A percentile compares a stretch with the other conserved stretches of the same genome.
Conservation (phyloP, 2,329 filamentous ascomycete genomes). For the Rasamsonia emersonii region DNA sequence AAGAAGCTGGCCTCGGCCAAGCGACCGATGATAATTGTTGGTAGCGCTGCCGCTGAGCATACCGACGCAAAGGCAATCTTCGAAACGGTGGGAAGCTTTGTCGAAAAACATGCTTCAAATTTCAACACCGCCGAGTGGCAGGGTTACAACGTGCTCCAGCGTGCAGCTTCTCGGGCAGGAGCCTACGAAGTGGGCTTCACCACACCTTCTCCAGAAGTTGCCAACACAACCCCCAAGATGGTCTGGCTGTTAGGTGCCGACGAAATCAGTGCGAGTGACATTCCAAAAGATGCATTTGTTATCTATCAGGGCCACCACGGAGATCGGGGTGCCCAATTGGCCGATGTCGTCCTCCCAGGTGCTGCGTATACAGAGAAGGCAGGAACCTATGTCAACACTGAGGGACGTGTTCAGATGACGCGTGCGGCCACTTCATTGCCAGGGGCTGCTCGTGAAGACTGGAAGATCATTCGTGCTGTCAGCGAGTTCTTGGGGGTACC, state of each 20-base stretch:
- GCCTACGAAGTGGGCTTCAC: slow-evolving; percentile 96
- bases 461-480: slow-evolving; percentile 94
- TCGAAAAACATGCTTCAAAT: slow-evolving; percentile 84
- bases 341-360: slow-evolving; percentile 86
- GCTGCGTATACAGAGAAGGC: slow-evolving; percentile 96
- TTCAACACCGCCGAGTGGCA: slow-evolving; percentile 91
- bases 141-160: slow-evolving; percentile 93
- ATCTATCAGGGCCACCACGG: slow-evolving; percentile 98
- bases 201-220: slow-evolving; percentile 70
- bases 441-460: slow-evolving; percentile 87
- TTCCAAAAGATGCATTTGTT: slow-evolving; percentile 92
- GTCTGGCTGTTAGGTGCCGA: slow-evolving; percentile 95
- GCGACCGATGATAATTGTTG: slow-evolving; percentile 93
- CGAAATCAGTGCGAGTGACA: slow-evolving; percentile 73
- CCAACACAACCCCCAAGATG: slow-evolving; percentile 83
- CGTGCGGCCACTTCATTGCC: slow-evolving; percentile 81
- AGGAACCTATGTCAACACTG: slow-evolving; percentile 94
- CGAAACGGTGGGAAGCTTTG: slow-evolving; percentile 79
- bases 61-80: slow-evolving; percentile 86
- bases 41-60: slow-evolving; percentile 86
- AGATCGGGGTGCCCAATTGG: slow-evolving; percentile 84
- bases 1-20: slow-evolving; percentile 84
- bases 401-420: slow-evolving; percentile 90
- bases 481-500: slow-evolving; percentile 84
- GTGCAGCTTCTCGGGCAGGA: slow-evolving; percentile 81